phyloP scores from a whole-genome alignment of 768 basidiomycete genomes.

The Leucosporidium yakuticum region DNA sequence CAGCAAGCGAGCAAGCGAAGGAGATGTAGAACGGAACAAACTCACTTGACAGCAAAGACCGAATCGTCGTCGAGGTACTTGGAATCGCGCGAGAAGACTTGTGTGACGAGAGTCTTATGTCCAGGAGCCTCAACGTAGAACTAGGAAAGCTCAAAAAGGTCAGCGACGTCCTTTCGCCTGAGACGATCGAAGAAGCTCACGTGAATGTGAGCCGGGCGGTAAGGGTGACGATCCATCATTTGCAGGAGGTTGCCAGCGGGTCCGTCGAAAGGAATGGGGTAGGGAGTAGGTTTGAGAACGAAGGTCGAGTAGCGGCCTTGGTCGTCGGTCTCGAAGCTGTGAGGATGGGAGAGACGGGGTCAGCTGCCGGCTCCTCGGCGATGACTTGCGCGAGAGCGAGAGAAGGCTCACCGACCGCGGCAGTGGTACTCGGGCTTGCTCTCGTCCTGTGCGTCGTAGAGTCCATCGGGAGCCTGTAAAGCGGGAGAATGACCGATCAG shows the following conservation, averaged over 20 bases:
- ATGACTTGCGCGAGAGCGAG: no score
- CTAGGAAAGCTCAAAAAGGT: neutral
- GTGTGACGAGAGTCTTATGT: slow-evolving; percentile 37
- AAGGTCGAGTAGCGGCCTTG: slow-evolving; percentile 33
- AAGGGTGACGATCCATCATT: slow-evolving; percentile 37
- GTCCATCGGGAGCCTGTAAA: slow-evolving; percentile 27
- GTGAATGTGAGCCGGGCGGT: slow-evolving; percentile 14
- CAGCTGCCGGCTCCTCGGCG: no score
- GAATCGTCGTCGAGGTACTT: slow-evolving; percentile 38
- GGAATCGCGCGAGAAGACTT: slow-evolving; percentile 35
- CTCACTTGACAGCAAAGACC: slow-evolving; percentile 39
- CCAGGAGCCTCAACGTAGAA: slow-evolving; percentile 33
- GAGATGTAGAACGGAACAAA: neutral
- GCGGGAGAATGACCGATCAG: neutral
- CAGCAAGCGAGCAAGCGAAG: neutral
- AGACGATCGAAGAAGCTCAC: neutral
- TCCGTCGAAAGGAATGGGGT: slow-evolving; percentile 38
- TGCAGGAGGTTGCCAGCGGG: slow-evolving; percentile 35
- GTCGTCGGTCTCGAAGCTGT: slow-evolving; percentile 35
- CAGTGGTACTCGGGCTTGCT: slow-evolving; percentile 39
- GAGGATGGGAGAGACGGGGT: no score
- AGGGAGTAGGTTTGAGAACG: slow-evolving; percentile 36
- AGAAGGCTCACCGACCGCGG: slow-evolving; percentile 23
- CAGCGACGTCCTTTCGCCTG: neutral
- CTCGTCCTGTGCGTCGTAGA: slow-evolving; percentile 38